phyloP scores from a whole-genome alignment of 305 asterid genomes.

The Fraxinus platypoda region DNA sequence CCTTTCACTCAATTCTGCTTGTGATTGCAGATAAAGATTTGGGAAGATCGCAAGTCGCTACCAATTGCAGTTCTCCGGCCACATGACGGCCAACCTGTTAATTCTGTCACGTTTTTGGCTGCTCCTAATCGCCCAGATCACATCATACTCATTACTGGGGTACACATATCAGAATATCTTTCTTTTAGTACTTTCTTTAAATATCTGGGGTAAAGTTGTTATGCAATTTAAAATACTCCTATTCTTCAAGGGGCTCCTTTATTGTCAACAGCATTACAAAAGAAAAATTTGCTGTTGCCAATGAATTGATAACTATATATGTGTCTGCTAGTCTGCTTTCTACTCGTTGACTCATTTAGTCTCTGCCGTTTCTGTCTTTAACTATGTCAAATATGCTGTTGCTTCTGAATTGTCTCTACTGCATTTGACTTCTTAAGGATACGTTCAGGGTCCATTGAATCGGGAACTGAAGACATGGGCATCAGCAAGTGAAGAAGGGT shows the following conservation, averaged over 20 bases:
- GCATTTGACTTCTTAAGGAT: constrained; percentile 22
- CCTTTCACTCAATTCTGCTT: constrained; percentile 21
- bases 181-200: neutral
- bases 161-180: constrained; percentile 24
- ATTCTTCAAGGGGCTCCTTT: neutral
- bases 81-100: constrained; percentile 85
- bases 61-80: constrained; percentile 91
- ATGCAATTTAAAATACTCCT: neutral
- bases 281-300: neutral
- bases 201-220: neutral
- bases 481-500: constrained; percentile 54
- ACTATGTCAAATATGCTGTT: neutral
- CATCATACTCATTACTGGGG: constrained; percentile 94
- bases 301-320: neutral
- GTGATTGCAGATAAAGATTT: constrained; percentile 71
- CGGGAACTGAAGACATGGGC: constrained; percentile 52
- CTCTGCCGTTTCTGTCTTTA: neutral
- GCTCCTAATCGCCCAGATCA: constrained; percentile 88
- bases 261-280: neutral
- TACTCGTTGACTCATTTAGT: neutral
- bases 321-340: neutral
- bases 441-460: constrained; percentile 50
- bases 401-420: constrained; percentile 14
- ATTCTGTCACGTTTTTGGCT: constrained; percentile 83
- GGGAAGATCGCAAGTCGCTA: constrained; percentile 79